Conservation (phyloP, 2,329 filamentous ascomycete genomes). For the Penicillium sp. region DNA sequence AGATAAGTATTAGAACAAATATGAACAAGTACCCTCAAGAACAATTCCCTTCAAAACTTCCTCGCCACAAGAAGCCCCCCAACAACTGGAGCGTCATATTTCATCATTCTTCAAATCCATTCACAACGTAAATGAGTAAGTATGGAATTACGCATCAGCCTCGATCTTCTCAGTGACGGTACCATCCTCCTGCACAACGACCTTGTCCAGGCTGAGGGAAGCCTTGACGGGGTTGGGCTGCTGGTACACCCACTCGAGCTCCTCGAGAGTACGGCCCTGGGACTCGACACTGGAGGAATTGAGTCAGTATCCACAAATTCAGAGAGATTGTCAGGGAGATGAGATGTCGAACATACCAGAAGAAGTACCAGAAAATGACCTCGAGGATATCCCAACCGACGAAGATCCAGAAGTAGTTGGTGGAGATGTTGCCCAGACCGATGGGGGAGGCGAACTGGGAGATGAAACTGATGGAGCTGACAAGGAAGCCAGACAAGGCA, state of each 20-base stretch:
- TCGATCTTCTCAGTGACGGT: constrained; percentile 51
- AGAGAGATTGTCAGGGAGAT: not conserved
- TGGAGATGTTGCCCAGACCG: constrained; percentile 46
- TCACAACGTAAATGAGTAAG: not conserved
- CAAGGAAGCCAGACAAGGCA: constrained; percentile 49
- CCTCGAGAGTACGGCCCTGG: constrained; percentile 53
- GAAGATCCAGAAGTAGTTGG: constrained; percentile 47
- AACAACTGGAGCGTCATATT: not conserved
- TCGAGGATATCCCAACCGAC: constrained; percentile 53
- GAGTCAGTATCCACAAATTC: not conserved
- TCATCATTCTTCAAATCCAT: not conserved
- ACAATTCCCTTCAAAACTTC: not conserved
- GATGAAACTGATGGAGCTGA: constrained; percentile 51
- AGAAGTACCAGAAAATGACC: constrained; percentile 48
- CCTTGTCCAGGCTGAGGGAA: constrained; percentile 51
- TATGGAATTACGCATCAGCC: constrained; percentile 15
- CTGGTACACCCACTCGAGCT: constrained; percentile 54
- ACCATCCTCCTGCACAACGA: constrained; percentile 50
- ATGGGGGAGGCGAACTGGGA: constrained; percentile 53
- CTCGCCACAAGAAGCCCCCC: not conserved
- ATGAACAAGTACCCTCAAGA: not conserved
- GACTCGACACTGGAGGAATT: constrained; percentile 46
- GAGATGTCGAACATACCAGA: constrained; percentile 40
- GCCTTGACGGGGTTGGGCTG: constrained; percentile 55
- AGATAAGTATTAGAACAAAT: constrained; percentile 1